phyloP scores from a whole-genome alignment of 192 early-diverging fungal genomes.

The Umbelopsis ramanniana region DNA sequence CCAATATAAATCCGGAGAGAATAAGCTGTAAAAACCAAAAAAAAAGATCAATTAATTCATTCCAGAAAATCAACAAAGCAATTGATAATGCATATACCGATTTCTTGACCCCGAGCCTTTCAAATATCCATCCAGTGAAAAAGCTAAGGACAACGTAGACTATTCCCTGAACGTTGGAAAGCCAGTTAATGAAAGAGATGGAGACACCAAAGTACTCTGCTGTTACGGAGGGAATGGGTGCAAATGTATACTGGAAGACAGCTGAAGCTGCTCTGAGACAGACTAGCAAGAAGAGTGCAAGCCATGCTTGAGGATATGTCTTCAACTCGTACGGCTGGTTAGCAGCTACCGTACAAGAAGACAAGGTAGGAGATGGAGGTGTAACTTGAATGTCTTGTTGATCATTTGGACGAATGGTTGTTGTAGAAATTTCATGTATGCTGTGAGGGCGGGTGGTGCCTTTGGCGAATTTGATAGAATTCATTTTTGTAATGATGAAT shows the following conservation, averaged over 20 bases:
- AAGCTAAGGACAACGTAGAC: constrained; percentile 35
- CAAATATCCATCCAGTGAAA: constrained; percentile 40
- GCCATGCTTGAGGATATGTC: constrained; percentile 44
- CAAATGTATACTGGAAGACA: constrained; percentile 37
- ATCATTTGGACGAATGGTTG: neutral
- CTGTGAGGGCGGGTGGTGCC: neutral
- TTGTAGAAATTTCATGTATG: neutral
- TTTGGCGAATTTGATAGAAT: neutral
- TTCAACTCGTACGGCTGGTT: neutral
- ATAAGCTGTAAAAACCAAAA: constrained; percentile 31
- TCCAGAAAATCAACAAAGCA: neutral
- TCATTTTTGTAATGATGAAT: neutral
- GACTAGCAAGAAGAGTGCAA: constrained; percentile 27
- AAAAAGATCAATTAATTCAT: neutral
- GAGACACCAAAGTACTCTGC: constrained; percentile 31
- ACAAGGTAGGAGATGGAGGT: constrained; percentile 10
- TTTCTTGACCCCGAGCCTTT: constrained; percentile 33
- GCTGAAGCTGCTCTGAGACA: constrained; percentile 28
- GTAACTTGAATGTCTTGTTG: neutral
- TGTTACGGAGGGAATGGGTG: constrained; percentile 32
- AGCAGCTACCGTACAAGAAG: neutral
- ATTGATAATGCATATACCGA: constrained; percentile 27
- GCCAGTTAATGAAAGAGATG: constrained; percentile 38
- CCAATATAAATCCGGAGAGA: constrained; percentile 29
- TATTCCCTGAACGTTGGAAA: constrained; percentile 31